Conservation (phyloP, 78 protist genomes). For the Guillardia theta region DNA sequence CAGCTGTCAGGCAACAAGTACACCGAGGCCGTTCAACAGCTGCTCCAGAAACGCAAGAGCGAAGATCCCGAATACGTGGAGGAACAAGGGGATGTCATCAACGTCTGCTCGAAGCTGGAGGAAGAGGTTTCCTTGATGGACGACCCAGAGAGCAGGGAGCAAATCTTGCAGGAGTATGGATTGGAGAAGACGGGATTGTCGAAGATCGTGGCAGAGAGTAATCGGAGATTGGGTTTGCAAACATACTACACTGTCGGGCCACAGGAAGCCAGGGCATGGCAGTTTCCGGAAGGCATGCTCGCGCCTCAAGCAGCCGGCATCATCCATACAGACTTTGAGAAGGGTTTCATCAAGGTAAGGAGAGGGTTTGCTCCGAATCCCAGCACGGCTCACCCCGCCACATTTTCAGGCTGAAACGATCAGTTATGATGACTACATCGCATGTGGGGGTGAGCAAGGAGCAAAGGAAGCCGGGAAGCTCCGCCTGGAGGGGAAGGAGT, state of each 20-base stretch:
- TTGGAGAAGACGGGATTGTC: neutral
- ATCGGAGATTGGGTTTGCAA: neutral
- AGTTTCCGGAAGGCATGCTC: neutral
- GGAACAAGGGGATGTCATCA: neutral
- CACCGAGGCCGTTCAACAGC: neutral
- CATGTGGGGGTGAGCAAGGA: neutral
- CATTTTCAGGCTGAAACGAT: slow-evolving; percentile 55
- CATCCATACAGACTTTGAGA: slow-evolving; percentile 49
- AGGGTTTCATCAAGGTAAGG: slow-evolving; percentile 43
- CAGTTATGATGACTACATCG: slow-evolving; percentile 11
- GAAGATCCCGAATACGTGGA: neutral
- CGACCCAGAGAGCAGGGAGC: neutral
- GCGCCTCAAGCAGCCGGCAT: slow-evolving; percentile 36
- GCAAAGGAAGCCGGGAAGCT: slow-evolving; percentile 25
- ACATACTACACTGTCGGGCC: slow-evolving; percentile 48
- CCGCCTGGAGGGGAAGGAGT: slow-evolving; percentile 57
- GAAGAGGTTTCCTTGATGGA: neutral
- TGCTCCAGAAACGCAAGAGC: neutral
- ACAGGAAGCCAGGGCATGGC: slow-evolving; percentile 36
- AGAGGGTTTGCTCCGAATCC: too few species aligned
- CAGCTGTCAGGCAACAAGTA: neutral
- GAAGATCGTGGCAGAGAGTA: neutral
- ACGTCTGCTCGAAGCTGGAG: neutral
- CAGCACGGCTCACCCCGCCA: too few species aligned
- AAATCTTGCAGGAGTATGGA: neutral